phyloP scores from a whole-genome alignment of 495 filamentous ascomycete species.

The Glarea lozoyensis region DNA sequence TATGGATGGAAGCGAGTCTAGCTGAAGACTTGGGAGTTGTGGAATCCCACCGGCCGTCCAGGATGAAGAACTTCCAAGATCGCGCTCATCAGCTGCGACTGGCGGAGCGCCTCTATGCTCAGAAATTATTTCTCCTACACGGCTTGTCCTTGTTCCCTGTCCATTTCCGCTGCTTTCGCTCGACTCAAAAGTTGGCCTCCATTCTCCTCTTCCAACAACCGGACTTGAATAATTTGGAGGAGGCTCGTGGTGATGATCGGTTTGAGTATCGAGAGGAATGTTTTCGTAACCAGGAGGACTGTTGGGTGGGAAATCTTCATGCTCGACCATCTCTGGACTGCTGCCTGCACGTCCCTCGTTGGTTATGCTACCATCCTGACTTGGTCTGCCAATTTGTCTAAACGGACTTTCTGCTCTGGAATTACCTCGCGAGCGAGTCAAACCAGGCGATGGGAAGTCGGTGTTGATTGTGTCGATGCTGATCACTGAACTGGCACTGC shows the following conservation, averaged over 20 bases:
- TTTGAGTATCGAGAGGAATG: conserved; percentile 34
- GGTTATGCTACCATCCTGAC: background rate
- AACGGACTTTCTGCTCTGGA: conserved; percentile 14
- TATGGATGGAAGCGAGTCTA: conserved; percentile 37
- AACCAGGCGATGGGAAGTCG: conserved; percentile 12
- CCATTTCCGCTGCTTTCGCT: background rate
- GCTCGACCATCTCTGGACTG: conserved; percentile 23
- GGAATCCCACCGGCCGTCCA: conserved; percentile 30
- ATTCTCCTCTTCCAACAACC: conserved; percentile 18
- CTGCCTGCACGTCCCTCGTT: conserved; percentile 17
- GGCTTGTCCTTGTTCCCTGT: conserved; percentile 7
- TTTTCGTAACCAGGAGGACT: conserved; percentile 45
- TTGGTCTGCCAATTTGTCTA: background rate
- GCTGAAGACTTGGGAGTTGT: conserved; percentile 33
- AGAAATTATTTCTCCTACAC: conserved; percentile 11
- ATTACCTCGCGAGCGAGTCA: conserved; percentile 16
- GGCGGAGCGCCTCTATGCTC: too few species aligned
- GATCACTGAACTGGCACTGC: conserved; percentile 36
- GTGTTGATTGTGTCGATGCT: conserved; percentile 35
- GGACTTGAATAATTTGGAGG: conserved; percentile 41
- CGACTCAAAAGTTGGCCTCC: conserved; percentile 2
- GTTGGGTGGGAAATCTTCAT: conserved; percentile 34
- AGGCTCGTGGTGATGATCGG: conserved; percentile 26
- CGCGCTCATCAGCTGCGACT: too few species aligned
- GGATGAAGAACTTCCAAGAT: too few species aligned